phyloP scores from a whole-genome alignment of 2,329 filamentous ascomycete genomes.

The Tolypocladium endophyticum region DNA sequence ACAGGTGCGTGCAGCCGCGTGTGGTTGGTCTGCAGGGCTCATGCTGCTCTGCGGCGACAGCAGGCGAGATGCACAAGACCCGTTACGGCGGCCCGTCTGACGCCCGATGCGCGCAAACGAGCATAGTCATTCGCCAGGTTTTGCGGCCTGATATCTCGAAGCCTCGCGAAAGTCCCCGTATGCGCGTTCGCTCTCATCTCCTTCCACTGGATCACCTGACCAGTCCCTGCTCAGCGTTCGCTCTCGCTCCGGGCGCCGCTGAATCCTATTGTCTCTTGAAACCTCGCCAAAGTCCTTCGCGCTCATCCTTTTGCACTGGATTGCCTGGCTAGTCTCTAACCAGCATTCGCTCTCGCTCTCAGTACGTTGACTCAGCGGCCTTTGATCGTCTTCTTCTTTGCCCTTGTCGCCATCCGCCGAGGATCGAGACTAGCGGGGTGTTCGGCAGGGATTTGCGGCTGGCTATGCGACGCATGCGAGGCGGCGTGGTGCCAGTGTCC shows the following conservation, averaged over 20 bases:
- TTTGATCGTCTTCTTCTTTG: not conserved
- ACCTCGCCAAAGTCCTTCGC: too few relatives aligned
- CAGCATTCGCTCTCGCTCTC: not conserved
- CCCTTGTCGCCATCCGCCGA: not conserved
- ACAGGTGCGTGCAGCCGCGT: not conserved
- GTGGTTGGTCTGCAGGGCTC: not conserved
- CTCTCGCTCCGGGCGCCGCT: too few relatives aligned
- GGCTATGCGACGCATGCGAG: not conserved
- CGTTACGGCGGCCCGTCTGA: not conserved
- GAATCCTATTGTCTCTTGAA: too few relatives aligned
- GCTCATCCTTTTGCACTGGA: too few relatives aligned
- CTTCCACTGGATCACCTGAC: too few relatives aligned
- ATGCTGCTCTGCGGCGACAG: not conserved
- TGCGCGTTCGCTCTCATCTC: too few relatives aligned
- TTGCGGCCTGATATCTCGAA: too few relatives aligned
- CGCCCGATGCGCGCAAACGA: not conserved
- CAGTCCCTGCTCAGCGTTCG: too few relatives aligned
- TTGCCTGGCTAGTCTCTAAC: too few relatives aligned
- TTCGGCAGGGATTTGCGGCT: not conserved
- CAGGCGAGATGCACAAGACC: not conserved
- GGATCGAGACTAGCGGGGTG: not conserved
- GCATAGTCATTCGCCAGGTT: not conserved
- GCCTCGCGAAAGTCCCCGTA: too few relatives aligned
- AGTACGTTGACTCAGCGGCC: not conserved
- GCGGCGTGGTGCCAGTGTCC: not conserved